Evolutionary conservation across 1,284 basidiomycete genomes (phyloP).

Genomic region (Pisolithus thermaeus): DNA sequence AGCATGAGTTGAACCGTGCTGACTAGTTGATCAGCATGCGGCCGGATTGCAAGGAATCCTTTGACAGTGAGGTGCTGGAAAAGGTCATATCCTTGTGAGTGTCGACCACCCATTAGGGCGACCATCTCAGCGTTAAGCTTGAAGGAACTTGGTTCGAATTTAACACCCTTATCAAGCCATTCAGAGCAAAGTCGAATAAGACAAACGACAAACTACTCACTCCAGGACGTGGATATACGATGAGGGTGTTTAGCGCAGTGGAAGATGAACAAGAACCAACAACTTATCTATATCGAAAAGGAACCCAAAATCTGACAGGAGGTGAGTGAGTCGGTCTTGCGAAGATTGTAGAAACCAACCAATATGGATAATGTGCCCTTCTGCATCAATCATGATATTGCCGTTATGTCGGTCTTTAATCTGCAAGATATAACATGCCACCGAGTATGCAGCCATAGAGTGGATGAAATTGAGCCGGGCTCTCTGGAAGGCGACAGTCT

Average conservation of each 20-base stretch:
- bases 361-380: conserved; percentile 94
- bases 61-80: conserved; percentile 95
- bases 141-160: conserved; percentile 97
- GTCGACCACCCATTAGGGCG: conserved; percentile 90
- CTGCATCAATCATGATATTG: conserved; percentile 98
- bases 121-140: conserved; percentile 99
- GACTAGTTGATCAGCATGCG: conserved; percentile 86
- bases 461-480: conserved; percentile 97
- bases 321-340: conserved; percentile 5
- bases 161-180: conserved; percentile 65
- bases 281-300: conserved; percentile 96
- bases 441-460: conserved; percentile 98
- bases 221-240: conserved; percentile 49
- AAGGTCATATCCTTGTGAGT: conserved; percentile 88
- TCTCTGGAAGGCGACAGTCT: conserved; percentile 86
- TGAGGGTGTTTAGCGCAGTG: conserved; percentile 19
- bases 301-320: conserved; percentile 87
- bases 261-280: conserved; percentile 3
- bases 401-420: conserved; percentile 98
- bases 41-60: conserved; percentile 92
- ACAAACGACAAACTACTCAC: conserved; percentile 35
- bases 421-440: conserved; percentile 97
- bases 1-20: conserved; percentile 92
- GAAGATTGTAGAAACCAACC: conserved; percentile 42
- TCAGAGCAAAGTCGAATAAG: conserved; percentile 7